Conservation (phyloP, 2,329 filamentous ascomycete genomes). For the Endocalyx cinctus region DNA sequence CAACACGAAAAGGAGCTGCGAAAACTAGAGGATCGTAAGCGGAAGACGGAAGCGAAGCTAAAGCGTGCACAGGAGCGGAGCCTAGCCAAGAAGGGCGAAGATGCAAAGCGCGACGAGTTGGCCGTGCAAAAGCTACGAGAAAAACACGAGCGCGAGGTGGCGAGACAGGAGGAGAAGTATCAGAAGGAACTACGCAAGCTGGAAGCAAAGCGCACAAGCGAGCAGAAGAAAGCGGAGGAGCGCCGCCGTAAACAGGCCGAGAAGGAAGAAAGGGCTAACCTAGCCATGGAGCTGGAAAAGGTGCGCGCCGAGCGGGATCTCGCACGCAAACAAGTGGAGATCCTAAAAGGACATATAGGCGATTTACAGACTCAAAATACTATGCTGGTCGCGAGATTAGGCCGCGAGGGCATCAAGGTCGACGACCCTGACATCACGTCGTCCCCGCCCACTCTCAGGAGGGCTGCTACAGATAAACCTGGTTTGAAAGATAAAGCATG, state of each 20-base stretch:
- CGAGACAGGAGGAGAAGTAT: slow-evolving; percentile 64
- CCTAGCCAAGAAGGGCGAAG: slow-evolving; percentile 36
- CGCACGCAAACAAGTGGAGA: slow-evolving; percentile 47
- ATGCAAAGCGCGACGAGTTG: slow-evolving; percentile 34
- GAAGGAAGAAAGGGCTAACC: slow-evolving; percentile 46
- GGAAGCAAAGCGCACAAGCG: slow-evolving; percentile 58
- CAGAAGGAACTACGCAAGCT: slow-evolving; percentile 60
- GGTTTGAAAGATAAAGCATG: too few species aligned
- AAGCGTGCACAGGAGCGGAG: slow-evolving; percentile 21
- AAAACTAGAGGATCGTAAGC: slow-evolving; percentile 54
- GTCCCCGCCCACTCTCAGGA: not conserved
- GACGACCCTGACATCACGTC: too few species aligned
- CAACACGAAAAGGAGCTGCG: slow-evolving; percentile 60
- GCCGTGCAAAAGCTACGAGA: slow-evolving; percentile 55
- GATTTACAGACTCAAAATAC: slow-evolving; percentile 59
- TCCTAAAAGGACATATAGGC: slow-evolving; percentile 51
- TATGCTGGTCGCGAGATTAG: slow-evolving; percentile 49
- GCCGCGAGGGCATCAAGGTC: slow-evolving; percentile 32
- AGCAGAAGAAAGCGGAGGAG: slow-evolving; percentile 56
- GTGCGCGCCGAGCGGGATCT: slow-evolving; percentile 47
- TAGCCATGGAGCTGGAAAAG: slow-evolving; percentile 50
- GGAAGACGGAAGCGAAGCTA: slow-evolving; percentile 37
- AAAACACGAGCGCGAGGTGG: slow-evolving; percentile 58
- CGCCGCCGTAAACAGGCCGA: slow-evolving; percentile 46
- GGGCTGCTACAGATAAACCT: not conserved